Evolutionary conservation across 305 asterid genomes (phyloP).

Genomic region (Fraxinus dipetala): DNA sequence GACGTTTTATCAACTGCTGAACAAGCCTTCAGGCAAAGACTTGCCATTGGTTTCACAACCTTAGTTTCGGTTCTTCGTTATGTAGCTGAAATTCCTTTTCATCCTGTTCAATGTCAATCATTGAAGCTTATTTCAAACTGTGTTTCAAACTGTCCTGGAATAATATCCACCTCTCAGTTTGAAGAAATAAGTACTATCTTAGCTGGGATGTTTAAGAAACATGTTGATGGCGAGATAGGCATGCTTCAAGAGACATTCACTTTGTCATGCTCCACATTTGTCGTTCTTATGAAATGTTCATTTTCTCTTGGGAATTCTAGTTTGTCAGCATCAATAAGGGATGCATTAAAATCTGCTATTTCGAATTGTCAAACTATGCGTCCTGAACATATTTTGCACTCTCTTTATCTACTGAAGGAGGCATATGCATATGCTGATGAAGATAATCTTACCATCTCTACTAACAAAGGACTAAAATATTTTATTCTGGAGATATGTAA

Average conservation of each 20-base stretch:
- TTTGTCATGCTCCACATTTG: constrained; percentile 67
- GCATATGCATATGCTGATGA: constrained; percentile 55
- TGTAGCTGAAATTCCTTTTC: constrained; percentile 83
- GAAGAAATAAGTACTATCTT: constrained; percentile 63
- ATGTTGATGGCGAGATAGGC: constrained; percentile 57
- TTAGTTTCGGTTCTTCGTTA: constrained; percentile 67
- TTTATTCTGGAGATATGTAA: constrained; percentile 49
- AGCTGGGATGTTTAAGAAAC: constrained; percentile 67
- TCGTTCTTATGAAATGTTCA: constrained; percentile 69
- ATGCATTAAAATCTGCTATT: constrained; percentile 53
- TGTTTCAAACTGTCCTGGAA: constrained; percentile 61
- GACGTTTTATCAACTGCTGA: constrained; percentile 71
- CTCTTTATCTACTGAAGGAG: constrained; percentile 87
- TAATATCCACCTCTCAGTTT: constrained; percentile 44
- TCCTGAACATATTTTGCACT: constrained; percentile 61
- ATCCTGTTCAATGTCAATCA: constrained; percentile 62
- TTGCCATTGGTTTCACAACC: constrained; percentile 80
- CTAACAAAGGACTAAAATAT: constrained; percentile 39
- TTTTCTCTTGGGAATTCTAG: constrained; percentile 56
- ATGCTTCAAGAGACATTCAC: constrained; percentile 80
- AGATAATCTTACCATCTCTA: constrained; percentile 32
- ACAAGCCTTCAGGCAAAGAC: constrained; percentile 65
- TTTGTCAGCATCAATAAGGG: constrained; percentile 50
- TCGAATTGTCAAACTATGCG: constrained; percentile 45
- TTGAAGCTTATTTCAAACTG: constrained; percentile 69